Evolutionary conservation across 1,284 basidiomycete species (phyloP).

Genomic region (Waitea zeae): DNA sequence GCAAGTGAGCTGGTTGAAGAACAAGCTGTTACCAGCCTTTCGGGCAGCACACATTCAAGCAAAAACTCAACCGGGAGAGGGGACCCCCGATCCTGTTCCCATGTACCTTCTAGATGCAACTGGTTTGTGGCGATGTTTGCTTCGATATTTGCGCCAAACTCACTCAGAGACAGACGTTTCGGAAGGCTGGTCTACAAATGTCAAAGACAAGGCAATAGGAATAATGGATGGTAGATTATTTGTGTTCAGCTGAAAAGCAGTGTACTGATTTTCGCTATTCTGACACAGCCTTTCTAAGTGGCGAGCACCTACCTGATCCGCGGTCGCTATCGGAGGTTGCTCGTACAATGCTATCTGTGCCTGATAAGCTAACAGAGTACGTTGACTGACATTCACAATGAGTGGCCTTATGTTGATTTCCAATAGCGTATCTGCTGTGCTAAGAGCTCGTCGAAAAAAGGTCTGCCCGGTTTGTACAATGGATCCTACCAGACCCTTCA

Average conservation of each 20-base stretch:
- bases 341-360: constrained; percentile 26
- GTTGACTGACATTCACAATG: constrained; percentile 8
- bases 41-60: constrained; percentile 24
- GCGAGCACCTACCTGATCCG: constrained; percentile 39
- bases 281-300: constrained; percentile 49
- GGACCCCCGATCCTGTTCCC: constrained; percentile 16
- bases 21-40: constrained; percentile 75
- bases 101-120: constrained; percentile 64
- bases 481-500: constrained; percentile 44
- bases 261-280: constrained; percentile 3
- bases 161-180: constrained; percentile 46
- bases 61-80: constrained; percentile 16
- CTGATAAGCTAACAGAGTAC: constrained; percentile 30
- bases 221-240: constrained; percentile 29
- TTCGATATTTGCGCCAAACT: constrained; percentile 7
- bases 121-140: constrained; percentile 14
- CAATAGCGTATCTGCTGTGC: constrained; percentile 13
- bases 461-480: constrained; percentile 58
- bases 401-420: constrained; percentile 5
- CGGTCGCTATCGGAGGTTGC: constrained; percentile 36
- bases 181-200: constrained; percentile 37
- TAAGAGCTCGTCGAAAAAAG: constrained; percentile 39
- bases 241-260: constrained; percentile 1
- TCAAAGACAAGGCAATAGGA: constrained; percentile 28
- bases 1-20: constrained; percentile 86